Percentiles rank a stretch among this genome's conserved stretches.
Conservation (phyloP, 1,284 basidiomycete genomes). For the Tilletia caries region DNA sequence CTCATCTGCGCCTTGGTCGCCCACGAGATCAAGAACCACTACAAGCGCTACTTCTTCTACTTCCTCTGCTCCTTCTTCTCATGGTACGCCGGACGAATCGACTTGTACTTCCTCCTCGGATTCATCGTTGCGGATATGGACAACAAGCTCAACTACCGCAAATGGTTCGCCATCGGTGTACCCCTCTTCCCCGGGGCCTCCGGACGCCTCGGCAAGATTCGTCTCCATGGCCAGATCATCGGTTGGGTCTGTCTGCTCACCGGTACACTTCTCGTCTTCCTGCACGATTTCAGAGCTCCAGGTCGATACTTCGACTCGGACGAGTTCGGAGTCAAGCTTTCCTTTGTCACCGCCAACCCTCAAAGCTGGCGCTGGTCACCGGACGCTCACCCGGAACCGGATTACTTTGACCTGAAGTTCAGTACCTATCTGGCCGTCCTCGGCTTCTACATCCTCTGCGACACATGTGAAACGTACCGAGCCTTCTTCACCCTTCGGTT, state of each 20-base stretch:
- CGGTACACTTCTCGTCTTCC: constrained; percentile 28
- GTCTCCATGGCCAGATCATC: constrained; percentile 32
- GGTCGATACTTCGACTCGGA: constrained; percentile 25
- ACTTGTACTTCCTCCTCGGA: constrained; percentile 45
- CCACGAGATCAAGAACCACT: constrained; percentile 40
- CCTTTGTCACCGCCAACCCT: constrained; percentile 27
- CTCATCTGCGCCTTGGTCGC: constrained; percentile 37
- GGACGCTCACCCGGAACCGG: constrained; percentile 25
- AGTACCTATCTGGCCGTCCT: constrained; percentile 28
- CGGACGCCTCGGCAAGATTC: constrained; percentile 25
- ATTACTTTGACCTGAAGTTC: constrained; percentile 4
- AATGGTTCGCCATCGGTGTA: background rate
- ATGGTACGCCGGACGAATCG: constrained; percentile 43
- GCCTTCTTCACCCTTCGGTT: constrained; percentile 37
- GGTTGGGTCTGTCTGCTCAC: constrained; percentile 38
- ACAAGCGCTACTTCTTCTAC: constrained; percentile 46
- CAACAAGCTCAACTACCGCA: constrained; percentile 42
- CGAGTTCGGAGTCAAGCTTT: constrained; percentile 33
- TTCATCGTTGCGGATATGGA: constrained; percentile 43
- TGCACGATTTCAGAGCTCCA: constrained; percentile 26
- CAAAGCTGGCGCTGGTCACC: constrained; percentile 23
- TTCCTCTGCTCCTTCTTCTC: constrained; percentile 32
- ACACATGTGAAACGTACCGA: constrained; percentile 30
- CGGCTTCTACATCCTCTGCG: constrained; percentile 38
- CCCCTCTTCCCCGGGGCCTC: constrained; percentile 30